phyloP scores from a whole-genome alignment of 495 filamentous ascomycete genomes.

The Aspergillus diversus region DNA sequence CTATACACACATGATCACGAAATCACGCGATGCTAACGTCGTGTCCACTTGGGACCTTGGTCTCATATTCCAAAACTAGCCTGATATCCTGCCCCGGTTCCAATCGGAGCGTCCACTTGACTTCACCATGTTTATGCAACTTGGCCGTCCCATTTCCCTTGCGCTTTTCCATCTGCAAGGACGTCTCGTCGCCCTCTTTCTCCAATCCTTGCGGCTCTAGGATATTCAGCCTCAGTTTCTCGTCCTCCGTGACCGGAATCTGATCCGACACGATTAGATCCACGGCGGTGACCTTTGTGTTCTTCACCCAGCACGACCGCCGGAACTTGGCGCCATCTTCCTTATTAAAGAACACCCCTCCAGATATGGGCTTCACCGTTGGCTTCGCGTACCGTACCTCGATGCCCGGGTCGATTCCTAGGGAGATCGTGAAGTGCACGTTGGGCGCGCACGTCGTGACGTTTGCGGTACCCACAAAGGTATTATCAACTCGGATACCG shows the following conservation, averaged over 20 bases:
- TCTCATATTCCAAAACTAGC: constrained; percentile 66
- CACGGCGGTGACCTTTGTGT: constrained; percentile 55
- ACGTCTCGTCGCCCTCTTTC: constrained; percentile 43
- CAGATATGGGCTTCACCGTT: constrained; percentile 54
- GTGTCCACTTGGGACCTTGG: constrained; percentile 31
- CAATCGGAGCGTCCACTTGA: constrained; percentile 62
- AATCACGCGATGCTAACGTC: constrained; percentile 16
- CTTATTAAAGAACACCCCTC: constrained; percentile 54
- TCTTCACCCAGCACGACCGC: constrained; percentile 60
- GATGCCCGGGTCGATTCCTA: constrained; percentile 69
- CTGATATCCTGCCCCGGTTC: constrained; percentile 59
- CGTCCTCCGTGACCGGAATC: constrained; percentile 68
- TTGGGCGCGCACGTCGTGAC: constrained; percentile 62
- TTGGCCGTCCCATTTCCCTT: constrained; percentile 23
- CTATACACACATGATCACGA: constrained; percentile 2
- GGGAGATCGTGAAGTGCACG: constrained; percentile 60
- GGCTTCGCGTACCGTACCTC: constrained; percentile 65
- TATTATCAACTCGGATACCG: constrained; percentile 69
- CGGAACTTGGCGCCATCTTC: constrained; percentile 63
- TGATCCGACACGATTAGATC: constrained; percentile 66
- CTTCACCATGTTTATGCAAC: constrained; percentile 62
- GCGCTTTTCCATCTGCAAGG: constrained; percentile 18
- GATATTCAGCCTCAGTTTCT: constrained; percentile 59
- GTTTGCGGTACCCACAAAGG: constrained; percentile 64
- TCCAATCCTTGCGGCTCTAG: constrained; percentile 55